These are phyloP conservation scores for Tulasnella sp. DNA, from an alignment of 768 basidiomycete genomes.

Conservation along the genomic window DNA sequence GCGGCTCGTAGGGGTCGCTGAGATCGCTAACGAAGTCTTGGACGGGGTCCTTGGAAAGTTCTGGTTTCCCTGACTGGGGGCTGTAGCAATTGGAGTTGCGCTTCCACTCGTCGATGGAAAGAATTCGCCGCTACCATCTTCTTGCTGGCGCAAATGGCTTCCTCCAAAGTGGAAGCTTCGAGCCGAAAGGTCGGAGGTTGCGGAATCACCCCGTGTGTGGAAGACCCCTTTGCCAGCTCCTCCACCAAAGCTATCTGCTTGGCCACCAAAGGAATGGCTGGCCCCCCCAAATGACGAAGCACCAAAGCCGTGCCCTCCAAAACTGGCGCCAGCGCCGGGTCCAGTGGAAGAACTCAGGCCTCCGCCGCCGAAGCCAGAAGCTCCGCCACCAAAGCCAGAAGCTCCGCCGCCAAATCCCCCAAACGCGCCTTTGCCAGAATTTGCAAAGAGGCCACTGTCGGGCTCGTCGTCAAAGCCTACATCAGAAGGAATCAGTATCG, in stretches of 20 bases:
- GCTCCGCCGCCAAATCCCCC: slow-evolving; percentile 19
- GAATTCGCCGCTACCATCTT: slow-evolving; percentile 44
- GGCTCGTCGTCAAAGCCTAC: slow-evolving; percentile 74
- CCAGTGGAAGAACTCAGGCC: neutral
- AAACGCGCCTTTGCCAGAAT: slow-evolving; percentile 35
- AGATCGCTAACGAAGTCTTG: slow-evolving; percentile 58
- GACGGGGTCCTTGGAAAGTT: slow-evolving; percentile 39
- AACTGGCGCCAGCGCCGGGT: neutral
- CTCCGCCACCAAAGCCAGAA: slow-evolving; percentile 40
- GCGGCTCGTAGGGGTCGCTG: neutral
- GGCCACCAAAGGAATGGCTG: slow-evolving; percentile 37
- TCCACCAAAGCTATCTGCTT: slow-evolving; percentile 53
- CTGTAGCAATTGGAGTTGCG: slow-evolving; percentile 20
- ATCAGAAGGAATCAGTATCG: neutral
- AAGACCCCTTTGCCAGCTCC: slow-evolving; percentile 49
- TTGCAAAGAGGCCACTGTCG: slow-evolving; percentile 61
- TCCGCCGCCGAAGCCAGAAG: slow-evolving; percentile 41
- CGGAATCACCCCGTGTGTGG: slow-evolving; percentile 74
- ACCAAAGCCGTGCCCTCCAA: slow-evolving; percentile 18
- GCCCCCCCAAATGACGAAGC: slow-evolving; percentile 31
- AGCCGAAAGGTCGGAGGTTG: slow-evolving; percentile 67
- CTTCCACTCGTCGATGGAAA: slow-evolving; percentile 29
- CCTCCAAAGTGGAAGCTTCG: slow-evolving; percentile 24
- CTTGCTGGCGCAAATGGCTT: slow-evolving; percentile 46
- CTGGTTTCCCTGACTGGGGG: slow-evolving; percentile 6